Evolutionary conservation across 1,284 basidiomycete genomes (phyloP), one percentile per base, ranked within the genome.

Genomic region (Cryptococcus floricola): DNA sequence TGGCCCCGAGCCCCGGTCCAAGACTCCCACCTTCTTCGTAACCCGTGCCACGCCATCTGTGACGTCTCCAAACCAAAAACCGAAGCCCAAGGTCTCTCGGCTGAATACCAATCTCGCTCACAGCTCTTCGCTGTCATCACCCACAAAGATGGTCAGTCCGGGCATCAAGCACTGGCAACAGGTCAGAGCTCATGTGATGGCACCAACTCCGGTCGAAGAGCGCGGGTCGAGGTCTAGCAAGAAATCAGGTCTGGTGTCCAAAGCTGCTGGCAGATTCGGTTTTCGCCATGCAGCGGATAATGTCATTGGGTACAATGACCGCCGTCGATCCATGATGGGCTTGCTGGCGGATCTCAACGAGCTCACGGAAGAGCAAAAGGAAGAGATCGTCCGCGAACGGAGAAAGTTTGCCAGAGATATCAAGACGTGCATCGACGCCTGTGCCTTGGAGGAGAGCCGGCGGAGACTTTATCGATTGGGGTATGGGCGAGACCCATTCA

Each of bases 81-180:
- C 56, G 28, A 64, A 61, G 34, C 67, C 65, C 12, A 67, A 68
- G 52, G 61, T 65, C 0, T 57, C 64, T 2, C 59, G 62, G 12
- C 52, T 71, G 8, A 65, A 68, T 38, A 71, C 69, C 2, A 66
- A 68, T 46, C 54, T 68, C 5, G 18, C 50, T 16, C 48, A 49
- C 3, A 47, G 60, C 8, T 49, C 45, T 13, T 50, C 58, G 3
- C 5, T 16, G 39, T 31, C 57, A 6, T 64, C 65, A 1, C 69
- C 66, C 0, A 64, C 58, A 2, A 65, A 64, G 52, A 52, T 61
- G n/a, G 52, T 66, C 27, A 70, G 68, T 0, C 73, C 73, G 2
- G 64, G 68, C 25, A 57, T 71, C 52, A 63, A 63, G 50, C 73
- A 74, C 53, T 75, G 73, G 73, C 65, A 73, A 41, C 70, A 74